Evolutionary conservation across 176 grass and related monocot species (phyloP).

Genomic region (Cocos nucifera): DNA sequence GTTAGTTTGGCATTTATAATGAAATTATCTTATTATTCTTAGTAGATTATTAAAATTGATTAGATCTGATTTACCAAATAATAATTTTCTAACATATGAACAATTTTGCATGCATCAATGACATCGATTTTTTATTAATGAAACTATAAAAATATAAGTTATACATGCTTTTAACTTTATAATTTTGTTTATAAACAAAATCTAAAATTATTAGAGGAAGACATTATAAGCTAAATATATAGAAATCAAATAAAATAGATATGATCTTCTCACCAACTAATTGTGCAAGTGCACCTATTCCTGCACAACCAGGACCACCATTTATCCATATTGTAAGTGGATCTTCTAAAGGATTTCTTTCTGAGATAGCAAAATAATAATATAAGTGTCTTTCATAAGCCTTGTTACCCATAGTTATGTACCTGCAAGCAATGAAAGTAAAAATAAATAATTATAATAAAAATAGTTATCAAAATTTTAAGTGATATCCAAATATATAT

Average conservation of each 20-base stretch:
- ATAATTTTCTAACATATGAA: too few relatives aligned
- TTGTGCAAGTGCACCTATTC: conserved; percentile 34
- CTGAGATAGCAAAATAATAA: conserved; percentile 52
- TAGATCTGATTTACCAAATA: too few relatives aligned
- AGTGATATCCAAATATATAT: background rate
- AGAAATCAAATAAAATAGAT: background rate
- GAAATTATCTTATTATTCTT: too few relatives aligned
- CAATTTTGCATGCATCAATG: too few relatives aligned
- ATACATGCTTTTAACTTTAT: too few relatives aligned
- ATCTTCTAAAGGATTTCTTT: conserved; percentile 49
- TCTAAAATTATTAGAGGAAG: too few relatives aligned
- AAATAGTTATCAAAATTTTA: too few relatives aligned
- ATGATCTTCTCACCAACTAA: conserved; percentile 24
- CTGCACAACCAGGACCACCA: conserved; percentile 55
- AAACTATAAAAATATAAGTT: too few relatives aligned
- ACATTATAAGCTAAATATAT: background rate
- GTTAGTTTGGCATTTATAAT: too few relatives aligned
- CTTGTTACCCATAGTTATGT: conserved; percentile 36
- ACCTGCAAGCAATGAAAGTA: conserved; percentile 20
- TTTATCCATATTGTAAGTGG: conserved; percentile 49
- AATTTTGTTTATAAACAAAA: too few relatives aligned
- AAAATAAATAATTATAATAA: background rate
- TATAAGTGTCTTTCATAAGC: conserved; percentile 32
- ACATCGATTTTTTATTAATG: too few relatives aligned
- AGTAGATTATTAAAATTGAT: too few relatives aligned